A percentile compares a stretch with the other conserved stretches of the same genome.
Conservation (phyloP, 805 yeast genomes). For the Ogataea methanolica region DNA sequence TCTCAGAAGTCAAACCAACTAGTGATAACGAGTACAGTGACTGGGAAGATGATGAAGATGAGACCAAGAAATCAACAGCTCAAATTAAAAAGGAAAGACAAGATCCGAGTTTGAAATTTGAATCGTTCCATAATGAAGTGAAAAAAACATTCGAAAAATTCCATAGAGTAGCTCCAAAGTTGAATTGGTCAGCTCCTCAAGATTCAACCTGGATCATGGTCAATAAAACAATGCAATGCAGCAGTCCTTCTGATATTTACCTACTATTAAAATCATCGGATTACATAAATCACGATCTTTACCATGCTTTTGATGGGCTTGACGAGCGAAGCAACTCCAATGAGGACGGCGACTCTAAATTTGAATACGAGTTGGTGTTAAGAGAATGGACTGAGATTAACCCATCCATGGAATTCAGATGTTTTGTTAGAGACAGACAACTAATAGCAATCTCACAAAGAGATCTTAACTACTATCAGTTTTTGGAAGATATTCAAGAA, state of each 20-base stretch:
- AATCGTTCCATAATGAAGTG: slow-evolving; percentile 55
- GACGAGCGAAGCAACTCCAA: slow-evolving; percentile 24
- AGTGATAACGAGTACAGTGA: slow-evolving; percentile 71
- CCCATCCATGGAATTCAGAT: slow-evolving; percentile 89
- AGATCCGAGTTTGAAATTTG: slow-evolving; percentile 49
- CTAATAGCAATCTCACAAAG: slow-evolving; percentile 79
- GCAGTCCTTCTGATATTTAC: slow-evolving; percentile 68
- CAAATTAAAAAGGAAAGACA: slow-evolving; percentile 11
- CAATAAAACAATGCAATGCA: slow-evolving; percentile 70
- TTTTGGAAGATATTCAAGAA: slow-evolving; percentile 48
- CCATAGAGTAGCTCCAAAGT: slow-evolving; percentile 75
- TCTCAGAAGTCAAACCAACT: slow-evolving; percentile 30
- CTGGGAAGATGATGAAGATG: slow-evolving; percentile 54
- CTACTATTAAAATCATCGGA: slow-evolving; percentile 80
- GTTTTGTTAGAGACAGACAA: slow-evolving; percentile 62
- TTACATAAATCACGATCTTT: slow-evolving; percentile 80
- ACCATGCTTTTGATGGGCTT: slow-evolving; percentile 56
- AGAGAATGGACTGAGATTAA: slow-evolving; percentile 80
- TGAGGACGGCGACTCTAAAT: slow-evolving; percentile 17
- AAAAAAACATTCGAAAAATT: slow-evolving; percentile 39
- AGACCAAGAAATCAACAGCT: not conserved
- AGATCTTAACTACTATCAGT: slow-evolving; percentile 79
- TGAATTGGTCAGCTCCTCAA: slow-evolving; percentile 96
- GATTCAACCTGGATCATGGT: slow-evolving; percentile 92
- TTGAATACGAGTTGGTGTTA: slow-evolving; percentile 61